These are phyloP conservation scores for Pisolithus tinctorius DNA, from an alignment of 768 basidiomycete genomes.

Conservation along the genomic window DNA sequence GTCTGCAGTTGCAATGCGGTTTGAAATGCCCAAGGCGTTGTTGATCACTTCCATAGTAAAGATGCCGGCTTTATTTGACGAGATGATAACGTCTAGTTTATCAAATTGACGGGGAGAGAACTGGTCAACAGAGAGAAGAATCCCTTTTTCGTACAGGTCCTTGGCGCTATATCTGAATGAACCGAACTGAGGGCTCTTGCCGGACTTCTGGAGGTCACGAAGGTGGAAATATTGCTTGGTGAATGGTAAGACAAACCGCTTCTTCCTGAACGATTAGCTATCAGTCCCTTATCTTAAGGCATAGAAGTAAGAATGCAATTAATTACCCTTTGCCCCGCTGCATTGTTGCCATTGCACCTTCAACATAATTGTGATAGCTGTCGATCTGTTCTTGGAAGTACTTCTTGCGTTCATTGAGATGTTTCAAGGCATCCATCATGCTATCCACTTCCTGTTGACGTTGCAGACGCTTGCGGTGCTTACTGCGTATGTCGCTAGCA, in stretches of 20 bases:
- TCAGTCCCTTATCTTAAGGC: constrained; percentile 3
- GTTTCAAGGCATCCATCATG: constrained; percentile 79
- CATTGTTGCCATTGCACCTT: constrained; percentile 90
- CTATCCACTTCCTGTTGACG: constrained; percentile 86
- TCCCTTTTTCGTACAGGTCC: constrained; percentile 82
- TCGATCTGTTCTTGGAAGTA: constrained; percentile 88
- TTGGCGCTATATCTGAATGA: constrained; percentile 90
- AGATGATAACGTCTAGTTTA: constrained; percentile 83
- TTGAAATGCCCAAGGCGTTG: constrained; percentile 51
- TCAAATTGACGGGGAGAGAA: constrained; percentile 98
- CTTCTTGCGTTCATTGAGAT: constrained; percentile 82
- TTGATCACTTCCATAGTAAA: constrained; percentile 82
- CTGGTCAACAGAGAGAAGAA: constrained; percentile 87
- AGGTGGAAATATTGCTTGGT: constrained; percentile 91
- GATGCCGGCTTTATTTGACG: constrained; percentile 86
- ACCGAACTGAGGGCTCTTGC: constrained; percentile 82
- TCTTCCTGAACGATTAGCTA: constrained; percentile 53
- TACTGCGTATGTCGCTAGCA: constrained; percentile 91
- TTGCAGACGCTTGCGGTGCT: constrained; percentile 90
- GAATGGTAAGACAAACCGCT: constrained; percentile 86
- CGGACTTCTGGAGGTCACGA: constrained; percentile 80
- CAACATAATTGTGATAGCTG: constrained; percentile 88
- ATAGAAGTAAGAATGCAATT: background rate
- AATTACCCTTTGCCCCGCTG: constrained; percentile 83
- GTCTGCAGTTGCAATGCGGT: constrained; percentile 68